phyloP scores from a whole-genome alignment of 495 filamentous ascomycete genomes.

The Lepidopterella palustris region DNA sequence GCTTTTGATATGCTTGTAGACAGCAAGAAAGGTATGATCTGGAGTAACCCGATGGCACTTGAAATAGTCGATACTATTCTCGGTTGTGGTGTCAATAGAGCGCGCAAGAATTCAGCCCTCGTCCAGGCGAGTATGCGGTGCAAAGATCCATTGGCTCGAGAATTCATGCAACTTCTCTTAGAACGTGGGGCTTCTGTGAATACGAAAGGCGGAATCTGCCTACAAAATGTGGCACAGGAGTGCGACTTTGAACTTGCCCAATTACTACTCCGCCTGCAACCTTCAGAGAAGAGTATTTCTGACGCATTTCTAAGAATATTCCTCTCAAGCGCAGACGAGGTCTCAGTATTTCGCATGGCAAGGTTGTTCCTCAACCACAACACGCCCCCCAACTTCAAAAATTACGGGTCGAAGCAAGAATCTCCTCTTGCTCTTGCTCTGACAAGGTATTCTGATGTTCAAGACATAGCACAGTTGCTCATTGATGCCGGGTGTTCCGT shows the following conservation, averaged over 20 bases:
- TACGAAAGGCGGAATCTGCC: background rate
- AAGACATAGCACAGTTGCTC: background rate
- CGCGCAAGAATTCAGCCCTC: background rate
- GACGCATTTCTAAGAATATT: background rate
- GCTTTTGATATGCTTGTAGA: background rate
- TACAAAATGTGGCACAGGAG: background rate
- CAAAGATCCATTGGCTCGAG: background rate
- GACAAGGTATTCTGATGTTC: background rate
- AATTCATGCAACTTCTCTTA: background rate
- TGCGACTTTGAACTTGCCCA: background rate
- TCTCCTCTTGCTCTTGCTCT: background rate
- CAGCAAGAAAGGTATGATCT: background rate
- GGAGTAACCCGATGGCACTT: background rate
- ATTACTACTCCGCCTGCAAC: background rate
- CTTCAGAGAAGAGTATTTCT: background rate
- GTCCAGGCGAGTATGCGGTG: background rate
- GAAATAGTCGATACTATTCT: background rate
- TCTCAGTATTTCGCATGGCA: background rate
- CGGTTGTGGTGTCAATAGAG: background rate
- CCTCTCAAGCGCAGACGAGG: background rate
- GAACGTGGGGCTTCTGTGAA: background rate
- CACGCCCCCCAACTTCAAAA: background rate
- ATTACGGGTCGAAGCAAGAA: background rate
- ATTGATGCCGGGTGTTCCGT: background rate
- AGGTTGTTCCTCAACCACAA: background rate